phyloP scores from a whole-genome alignment of 2,329 filamentous ascomycete genomes.

The Ophiostoma himal-ulmi region DNA sequence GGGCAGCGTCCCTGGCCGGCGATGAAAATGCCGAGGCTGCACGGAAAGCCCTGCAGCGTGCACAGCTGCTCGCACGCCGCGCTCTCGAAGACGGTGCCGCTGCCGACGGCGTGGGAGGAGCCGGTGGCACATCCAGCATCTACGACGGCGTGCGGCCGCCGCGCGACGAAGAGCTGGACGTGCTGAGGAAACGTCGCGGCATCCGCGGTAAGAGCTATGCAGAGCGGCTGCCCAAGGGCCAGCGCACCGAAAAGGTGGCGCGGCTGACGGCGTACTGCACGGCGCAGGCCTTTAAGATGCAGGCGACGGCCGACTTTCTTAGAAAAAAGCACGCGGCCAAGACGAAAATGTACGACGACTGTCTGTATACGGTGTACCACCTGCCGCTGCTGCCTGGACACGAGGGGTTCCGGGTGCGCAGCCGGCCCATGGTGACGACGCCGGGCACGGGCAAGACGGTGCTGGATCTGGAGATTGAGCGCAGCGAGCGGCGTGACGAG shows the following conservation, averaged over 20 bases:
- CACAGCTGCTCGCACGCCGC: slow-evolving; percentile 33
- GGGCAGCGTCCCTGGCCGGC: slow-evolving; percentile 34
- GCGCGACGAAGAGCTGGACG: slow-evolving; percentile 61
- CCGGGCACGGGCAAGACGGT: slow-evolving; percentile 85
- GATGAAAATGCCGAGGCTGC: slow-evolving; percentile 48
- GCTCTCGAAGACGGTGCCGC: slow-evolving; percentile 41
- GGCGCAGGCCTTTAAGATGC: slow-evolving; percentile 86
- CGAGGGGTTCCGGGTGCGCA: slow-evolving; percentile 82
- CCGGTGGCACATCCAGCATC: neutral
- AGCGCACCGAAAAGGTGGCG: slow-evolving; percentile 79
- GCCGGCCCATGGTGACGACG: slow-evolving; percentile 85
- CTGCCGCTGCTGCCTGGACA: slow-evolving; percentile 77
- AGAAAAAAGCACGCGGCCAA: slow-evolving; percentile 81
- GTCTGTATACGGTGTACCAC: slow-evolving; percentile 92
- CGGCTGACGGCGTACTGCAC: slow-evolving; percentile 95
- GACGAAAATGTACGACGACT: slow-evolving; percentile 97
- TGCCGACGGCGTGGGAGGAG: slow-evolving; percentile 10
- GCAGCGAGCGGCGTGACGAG: slow-evolving; percentile 82
- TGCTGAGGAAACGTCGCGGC: slow-evolving; percentile 56
- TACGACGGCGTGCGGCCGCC: slow-evolving; percentile 46
- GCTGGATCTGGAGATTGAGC: slow-evolving; percentile 90
- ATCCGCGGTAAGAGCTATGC: slow-evolving; percentile 81
- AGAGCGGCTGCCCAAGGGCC: slow-evolving; percentile 81
- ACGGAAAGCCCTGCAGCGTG: slow-evolving; percentile 35
- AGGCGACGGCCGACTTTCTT: slow-evolving; percentile 80